These are phyloP conservation scores for Arachis stenosperma DNA, from an alignment of 306 rosid species.

Conservation along the genomic window DNA sequence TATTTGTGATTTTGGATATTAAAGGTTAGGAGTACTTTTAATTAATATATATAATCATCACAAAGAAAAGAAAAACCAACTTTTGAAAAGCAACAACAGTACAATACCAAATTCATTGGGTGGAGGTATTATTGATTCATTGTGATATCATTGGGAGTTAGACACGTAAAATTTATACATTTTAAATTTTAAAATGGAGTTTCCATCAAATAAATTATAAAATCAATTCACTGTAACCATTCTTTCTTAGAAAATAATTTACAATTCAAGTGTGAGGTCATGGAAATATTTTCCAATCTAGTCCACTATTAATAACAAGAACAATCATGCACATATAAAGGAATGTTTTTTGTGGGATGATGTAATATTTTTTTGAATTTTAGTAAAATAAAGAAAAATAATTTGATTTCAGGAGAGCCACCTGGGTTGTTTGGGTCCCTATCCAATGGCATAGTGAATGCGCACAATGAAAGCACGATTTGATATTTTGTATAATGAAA, in stretches of 20 bases:
- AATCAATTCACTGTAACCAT: not conserved
- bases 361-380: slow-evolving; percentile 30
- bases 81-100: too few relatives aligned
- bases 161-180: not conserved
- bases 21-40: too few relatives aligned
- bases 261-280: slow-evolving; percentile 6
- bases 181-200: slow-evolving; percentile 7
- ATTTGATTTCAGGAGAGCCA: slow-evolving; percentile 10
- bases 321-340: not conserved
- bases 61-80: not conserved
- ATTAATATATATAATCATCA: too few relatives aligned
- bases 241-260: slow-evolving; percentile 4
- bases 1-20: too few relatives aligned
- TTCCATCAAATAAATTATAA: slow-evolving; percentile 13
- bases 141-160: slow-evolving; percentile 18
- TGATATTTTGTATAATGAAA: slow-evolving; percentile 37
- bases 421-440: slow-evolving; percentile 20
- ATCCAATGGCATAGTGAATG: slow-evolving; percentile 39
- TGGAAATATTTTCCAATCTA: slow-evolving; percentile 29
- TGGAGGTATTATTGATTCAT: slow-evolving; percentile 6
- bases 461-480: slow-evolving; percentile 29
- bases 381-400: not conserved
- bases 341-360: slow-evolving; percentile 36
- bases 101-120: not conserved
- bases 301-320: slow-evolving; percentile 21